Percentiles rank a stretch among this genome's conserved stretches.
Conservation (phyloP, 495 filamentous ascomycete genomes). For the Penicillium chermesinum region DNA sequence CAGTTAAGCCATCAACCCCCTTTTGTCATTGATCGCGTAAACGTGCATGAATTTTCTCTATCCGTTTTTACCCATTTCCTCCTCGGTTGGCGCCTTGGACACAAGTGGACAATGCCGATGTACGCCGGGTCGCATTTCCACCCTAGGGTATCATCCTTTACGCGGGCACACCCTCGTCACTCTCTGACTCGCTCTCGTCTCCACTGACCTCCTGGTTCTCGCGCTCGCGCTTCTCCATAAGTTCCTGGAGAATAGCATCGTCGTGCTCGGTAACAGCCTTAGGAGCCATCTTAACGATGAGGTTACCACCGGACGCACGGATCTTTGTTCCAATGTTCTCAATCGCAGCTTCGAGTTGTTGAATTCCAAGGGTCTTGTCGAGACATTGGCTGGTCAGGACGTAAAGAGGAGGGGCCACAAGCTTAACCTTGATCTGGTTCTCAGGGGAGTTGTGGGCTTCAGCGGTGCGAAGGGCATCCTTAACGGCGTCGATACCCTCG, state of each 20-base stretch:
- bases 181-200: conserved; percentile 90
- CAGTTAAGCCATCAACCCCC: conserved; percentile 30
- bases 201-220: conserved; percentile 97
- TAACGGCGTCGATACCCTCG: conserved; percentile 97
- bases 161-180: conserved; percentile 64
- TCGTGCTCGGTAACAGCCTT: conserved; percentile 99
- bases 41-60: conserved; percentile 39
- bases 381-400: conserved; percentile 89
- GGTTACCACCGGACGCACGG: conserved; percentile 64
- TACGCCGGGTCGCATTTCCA: conserved; percentile 13
- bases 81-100: conserved; percentile 11
- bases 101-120: conserved; percentile 17
- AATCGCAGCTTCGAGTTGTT: conserved; percentile 80
- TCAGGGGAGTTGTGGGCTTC: conserved; percentile 85
- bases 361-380: conserved; percentile 83
- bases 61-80: conserved; percentile 21
- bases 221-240: conserved; percentile 98
- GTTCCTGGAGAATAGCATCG: conserved; percentile 89
- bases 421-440: conserved; percentile 91
- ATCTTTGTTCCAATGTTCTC: conserved; percentile 76
- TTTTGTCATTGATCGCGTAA: conserved; percentile 39
- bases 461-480: conserved; percentile 77
- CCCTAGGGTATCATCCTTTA: conserved; percentile 24
- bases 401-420: conserved; percentile 92
- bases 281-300: conserved; percentile 90